Evolutionary conservation across 2,329 filamentous ascomycete species (phyloP).

Genomic region (Colletotrichum sp.): DNA sequence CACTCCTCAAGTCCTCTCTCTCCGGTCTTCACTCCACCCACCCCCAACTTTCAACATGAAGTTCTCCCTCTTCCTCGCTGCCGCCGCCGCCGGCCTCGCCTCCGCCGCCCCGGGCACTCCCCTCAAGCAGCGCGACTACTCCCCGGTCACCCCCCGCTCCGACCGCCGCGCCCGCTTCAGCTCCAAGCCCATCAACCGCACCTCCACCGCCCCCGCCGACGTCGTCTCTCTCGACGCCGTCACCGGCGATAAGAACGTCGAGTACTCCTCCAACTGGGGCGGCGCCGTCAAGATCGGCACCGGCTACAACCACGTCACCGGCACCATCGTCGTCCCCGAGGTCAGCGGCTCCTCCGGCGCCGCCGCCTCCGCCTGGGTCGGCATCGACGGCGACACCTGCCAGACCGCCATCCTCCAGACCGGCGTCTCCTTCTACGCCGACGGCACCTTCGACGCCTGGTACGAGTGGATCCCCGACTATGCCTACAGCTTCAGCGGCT

Average conservation of each 20-base stretch:
- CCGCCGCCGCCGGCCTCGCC: constrained; percentile 17
- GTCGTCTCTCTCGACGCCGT: neutral
- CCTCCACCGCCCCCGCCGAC: neutral
- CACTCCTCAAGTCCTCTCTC: neutral
- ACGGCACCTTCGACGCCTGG: constrained; percentile 44
- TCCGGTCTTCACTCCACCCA: neutral
- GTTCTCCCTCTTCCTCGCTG: constrained; percentile 18
- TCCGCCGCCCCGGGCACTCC: constrained; percentile 18
- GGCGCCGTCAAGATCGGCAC: constrained; percentile 31
- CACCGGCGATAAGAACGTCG: constrained; percentile 6
- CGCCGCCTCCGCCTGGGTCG: constrained; percentile 49
- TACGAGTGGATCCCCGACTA: constrained; percentile 52
- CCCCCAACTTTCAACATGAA: neutral
- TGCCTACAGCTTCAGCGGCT: constrained; percentile 41
- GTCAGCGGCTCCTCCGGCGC: constrained; percentile 21
- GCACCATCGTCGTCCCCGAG: constrained; percentile 32
- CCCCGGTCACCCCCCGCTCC: neutral
- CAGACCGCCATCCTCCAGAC: constrained; percentile 44
- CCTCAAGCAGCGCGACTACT: constrained; percentile 9
- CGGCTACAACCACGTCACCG: constrained; percentile 30
- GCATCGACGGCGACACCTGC: constrained; percentile 53
- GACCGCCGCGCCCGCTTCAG: neutral
- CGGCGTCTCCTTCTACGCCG: constrained; percentile 45
- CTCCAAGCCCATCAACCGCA: constrained; percentile 23
- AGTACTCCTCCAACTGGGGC: constrained; percentile 33